Evolutionary conservation across 257 asterid species (phyloP), one percentile per base, ranked within the genome.

Genomic region (Fraxinus anomala): DNA sequence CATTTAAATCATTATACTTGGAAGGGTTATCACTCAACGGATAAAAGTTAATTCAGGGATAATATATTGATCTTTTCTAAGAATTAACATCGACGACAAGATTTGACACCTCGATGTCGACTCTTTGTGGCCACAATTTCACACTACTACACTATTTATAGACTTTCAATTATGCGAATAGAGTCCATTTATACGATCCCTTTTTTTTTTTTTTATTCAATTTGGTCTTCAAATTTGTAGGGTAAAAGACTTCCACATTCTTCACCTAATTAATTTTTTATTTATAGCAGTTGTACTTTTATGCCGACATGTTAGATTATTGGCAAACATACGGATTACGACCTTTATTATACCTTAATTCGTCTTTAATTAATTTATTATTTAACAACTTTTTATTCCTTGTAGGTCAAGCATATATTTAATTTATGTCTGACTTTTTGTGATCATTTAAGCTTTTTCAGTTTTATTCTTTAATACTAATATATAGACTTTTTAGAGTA

Each of bases 191-290:
- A 36, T 61, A 21, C 23, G 39, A 65, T 39, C 37, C 26, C 5
- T n/a, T n/a, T n/a, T n/a, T 13, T 36, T 5, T 28, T 30, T 30
- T 30, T 1, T 75, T 5, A 65, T 66, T 75, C 63, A 40, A 26
- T 40, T 4, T 65, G 31, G 13, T n/a, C 13, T 68, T 44, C 54
- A 76, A 68, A 65, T 68, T 47, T 76, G 42, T 13, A 34, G 42
- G 79, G 68, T 23, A 61, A 36, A 40, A 40, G 68, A 61, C 40
- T 65, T 24, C 13, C 16, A 75, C 78, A 36, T 19, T 9, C 47
- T 40, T 59, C 73, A 42, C 73, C 73, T 76, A 67, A 37, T 34
- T 51, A 1, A 23, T 61, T 1, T 61, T 61, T 23, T 23, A 61
- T 61, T 61, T 61, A 24, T 61, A 23, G 6, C 31, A 61, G 11